Evolutionary conservation across 108 stramenopile species (phyloP), one percentile per base, ranked within the genome.

Genomic region (Pseudonitzschia pungens): DNA sequence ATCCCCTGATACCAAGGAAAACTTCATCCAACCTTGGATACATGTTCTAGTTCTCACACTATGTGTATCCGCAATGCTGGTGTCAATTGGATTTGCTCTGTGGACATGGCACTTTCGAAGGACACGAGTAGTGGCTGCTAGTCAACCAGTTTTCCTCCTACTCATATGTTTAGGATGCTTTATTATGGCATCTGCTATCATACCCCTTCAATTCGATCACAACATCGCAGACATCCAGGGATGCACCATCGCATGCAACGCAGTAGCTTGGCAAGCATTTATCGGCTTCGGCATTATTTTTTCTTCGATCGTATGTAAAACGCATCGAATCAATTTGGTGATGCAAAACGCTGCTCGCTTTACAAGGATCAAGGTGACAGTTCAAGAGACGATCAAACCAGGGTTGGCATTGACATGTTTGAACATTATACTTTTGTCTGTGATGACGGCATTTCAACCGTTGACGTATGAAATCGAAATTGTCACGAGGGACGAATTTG

Each of bases 111-210:
- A 36, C 10, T 27, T 77, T 44, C 72, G 73, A 11, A 75, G 69
- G 22, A 55, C 70, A 9, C 32, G 65, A 51, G 70, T 77, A 57
- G 81, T 67, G 64, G 41, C 50, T 15, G 77, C 72, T 1, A 74
- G 72, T 28, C 86, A 87, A 59, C 86, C 87, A 5, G 29, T 77
- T 16, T 88, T 85, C 48, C 57, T 88, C 26, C 6, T 56, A 11
- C 59, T 85, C 28, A 71, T 86, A 12, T 84, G 84, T 48, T 14
- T 60, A 28, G 89, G 89, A 66, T 71, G 22, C 3, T 71, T 87
- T 27, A 20, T 90, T 3, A 77, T 87, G 75, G 82, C 56, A 26
- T 45, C 55, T 20, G 15, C 76, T 20, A 76, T 84, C 21, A 76
- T 84, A 42, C 77, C 77, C 0, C 43, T 84, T 20, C 22, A 33